Base-by-base conservation (phyloP, 2,329 filamentous ascomycete species). In the Tolypocladium pustulatum region DNA sequence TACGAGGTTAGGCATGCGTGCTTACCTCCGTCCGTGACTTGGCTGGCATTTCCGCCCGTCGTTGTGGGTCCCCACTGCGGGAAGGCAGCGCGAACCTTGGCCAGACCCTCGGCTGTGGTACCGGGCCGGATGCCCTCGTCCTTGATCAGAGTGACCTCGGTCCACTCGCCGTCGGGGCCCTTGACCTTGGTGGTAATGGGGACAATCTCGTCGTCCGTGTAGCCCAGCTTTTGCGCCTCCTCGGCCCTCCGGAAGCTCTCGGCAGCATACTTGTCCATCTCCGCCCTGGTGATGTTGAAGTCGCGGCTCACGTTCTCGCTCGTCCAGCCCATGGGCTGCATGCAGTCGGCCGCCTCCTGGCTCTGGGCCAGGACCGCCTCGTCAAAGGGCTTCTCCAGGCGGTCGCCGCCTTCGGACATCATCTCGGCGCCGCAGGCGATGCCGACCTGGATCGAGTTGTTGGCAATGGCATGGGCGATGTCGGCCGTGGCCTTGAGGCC, bases 271-370 rank as follows among this genome's bases (percentile, higher is more conserved):
- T 81, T 78, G 74, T 99, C 94, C 76, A 97, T 90, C 71, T 78
- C 76, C 70, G 92, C 86, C 61, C 94, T 84, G 2, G 84, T 77
- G 71, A 99, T 87, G 70, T 88, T 84, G 73, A 97, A 97, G 76
- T 97, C 94, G 55, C 85, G 85, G 66, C 88, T 91, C 34, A 99
- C 91, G 71, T 97, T 97, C 79, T 99, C 94, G 60, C 88, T 93
- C 3, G 94, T 99, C 84, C 96, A 95, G 27, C 94, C 94, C 94
- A 99, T 99, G 65, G 93, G 89, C 81, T 91, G 84, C 84, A 93
- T 84, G 80, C 91, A 94, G 76, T 97, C 93, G 54, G 75, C 75
- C 0, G 91, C 83, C 70, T 97, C 90, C 71, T 91, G 88, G 76
- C 82, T 88, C 68, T 81, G 77, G 65, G 77, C 72, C 54, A 90